Conservation (phyloP, 257 asterid species). For the Rhazya stricta region DNA sequence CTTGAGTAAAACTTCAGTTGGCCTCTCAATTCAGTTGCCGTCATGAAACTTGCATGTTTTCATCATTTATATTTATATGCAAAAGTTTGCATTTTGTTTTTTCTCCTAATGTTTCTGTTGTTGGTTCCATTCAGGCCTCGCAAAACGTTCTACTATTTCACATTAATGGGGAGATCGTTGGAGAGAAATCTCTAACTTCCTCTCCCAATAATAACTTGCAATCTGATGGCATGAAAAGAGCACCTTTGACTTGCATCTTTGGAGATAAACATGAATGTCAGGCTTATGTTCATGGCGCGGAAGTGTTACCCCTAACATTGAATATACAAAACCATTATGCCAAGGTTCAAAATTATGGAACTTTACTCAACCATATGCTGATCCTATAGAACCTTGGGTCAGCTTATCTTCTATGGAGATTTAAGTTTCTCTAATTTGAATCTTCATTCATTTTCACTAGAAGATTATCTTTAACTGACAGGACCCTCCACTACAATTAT, state of each 20-base stretch:
- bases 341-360: constrained; percentile 37
- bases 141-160: constrained; percentile 48
- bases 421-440: neutral
- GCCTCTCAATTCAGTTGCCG: neutral
- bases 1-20: neutral
- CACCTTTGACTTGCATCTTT: constrained; percentile 39
- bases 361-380: neutral
- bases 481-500: constrained; percentile 67
- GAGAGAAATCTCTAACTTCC: constrained; percentile 49
- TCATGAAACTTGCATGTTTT: neutral
- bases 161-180: constrained; percentile 61
- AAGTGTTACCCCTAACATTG: constrained; percentile 34
- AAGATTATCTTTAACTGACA: constrained; percentile 28
- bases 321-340: constrained; percentile 37
- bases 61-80: neutral
- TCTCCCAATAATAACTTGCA: constrained; percentile 26
- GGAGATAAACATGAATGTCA: constrained; percentile 40
- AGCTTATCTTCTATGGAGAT: constrained; percentile 1
- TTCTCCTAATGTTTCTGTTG: constrained; percentile 17
- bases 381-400: neutral
- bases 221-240: constrained; percentile 33
- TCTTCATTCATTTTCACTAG: constrained; percentile 12
- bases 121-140: constrained; percentile 44
- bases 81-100: constrained; percentile 14
- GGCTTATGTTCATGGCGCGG: constrained; percentile 51